A percentile compares a stretch with the other conserved stretches of the same genome.
Evolutionary conservation across 2,329 filamentous ascomycete genomes (phyloP).

Genomic region (Leptographium radiaticola): DNA sequence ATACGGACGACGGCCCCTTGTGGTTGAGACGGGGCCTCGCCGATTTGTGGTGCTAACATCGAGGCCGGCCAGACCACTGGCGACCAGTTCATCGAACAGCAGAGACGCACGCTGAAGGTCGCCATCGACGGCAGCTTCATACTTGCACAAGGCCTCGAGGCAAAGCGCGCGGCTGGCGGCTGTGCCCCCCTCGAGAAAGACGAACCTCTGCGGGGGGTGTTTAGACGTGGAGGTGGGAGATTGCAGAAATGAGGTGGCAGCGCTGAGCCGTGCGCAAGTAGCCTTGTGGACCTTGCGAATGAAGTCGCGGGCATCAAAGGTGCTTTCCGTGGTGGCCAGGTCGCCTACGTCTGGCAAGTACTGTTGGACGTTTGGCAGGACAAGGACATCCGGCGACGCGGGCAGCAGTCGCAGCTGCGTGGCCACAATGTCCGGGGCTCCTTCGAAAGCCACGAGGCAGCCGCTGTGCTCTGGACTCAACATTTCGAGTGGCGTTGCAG

Average conservation of each 20-base stretch:
- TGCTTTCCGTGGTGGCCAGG: constrained; percentile 13
- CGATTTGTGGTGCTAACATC: neutral
- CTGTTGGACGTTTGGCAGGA: constrained; percentile 38
- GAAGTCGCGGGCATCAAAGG: constrained; percentile 24
- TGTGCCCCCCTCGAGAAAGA: constrained; percentile 48
- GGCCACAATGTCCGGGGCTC: constrained; percentile 35
- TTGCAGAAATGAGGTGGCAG: constrained; percentile 37
- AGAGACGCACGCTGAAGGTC: constrained; percentile 34
- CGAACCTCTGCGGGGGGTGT: constrained; percentile 30
- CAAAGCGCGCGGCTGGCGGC: constrained; percentile 40
- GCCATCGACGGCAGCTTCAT: constrained; percentile 30
- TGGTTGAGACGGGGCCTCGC: neutral
- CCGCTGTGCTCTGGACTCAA: neutral
- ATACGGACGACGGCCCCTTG: neutral
- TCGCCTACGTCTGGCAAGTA: constrained; percentile 25
- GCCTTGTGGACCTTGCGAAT: constrained; percentile 40
- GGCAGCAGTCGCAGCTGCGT: constrained; percentile 49
- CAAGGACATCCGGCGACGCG: constrained; percentile 41
- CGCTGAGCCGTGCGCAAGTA: constrained; percentile 29
- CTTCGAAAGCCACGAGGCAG: constrained; percentile 46
- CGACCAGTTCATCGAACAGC: constrained; percentile 37
- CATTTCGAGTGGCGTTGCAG: constrained; percentile 21
- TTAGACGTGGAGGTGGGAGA: constrained; percentile 21
- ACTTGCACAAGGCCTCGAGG: constrained; percentile 38
- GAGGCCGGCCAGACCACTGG: constrained; percentile 32